phyloP scores from a whole-genome alignment of 495 filamentous ascomycete genomes.

The Schizothecium vesticola region DNA sequence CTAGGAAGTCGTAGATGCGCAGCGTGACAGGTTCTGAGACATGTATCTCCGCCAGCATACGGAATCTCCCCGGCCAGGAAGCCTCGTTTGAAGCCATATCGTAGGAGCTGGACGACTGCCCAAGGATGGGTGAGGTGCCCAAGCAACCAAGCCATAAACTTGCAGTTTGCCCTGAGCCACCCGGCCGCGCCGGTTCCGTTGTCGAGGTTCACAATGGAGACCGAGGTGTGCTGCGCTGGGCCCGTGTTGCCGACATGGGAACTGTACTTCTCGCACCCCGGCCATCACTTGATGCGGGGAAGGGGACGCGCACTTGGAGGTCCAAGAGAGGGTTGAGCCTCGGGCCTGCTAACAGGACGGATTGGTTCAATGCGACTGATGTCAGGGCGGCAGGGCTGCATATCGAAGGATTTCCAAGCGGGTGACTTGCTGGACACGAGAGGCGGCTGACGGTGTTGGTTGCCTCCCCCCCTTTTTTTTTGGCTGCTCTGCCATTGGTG shows the following conservation, averaged over 20 bases:
- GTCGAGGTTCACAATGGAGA: background rate
- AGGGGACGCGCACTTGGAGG: too few species aligned
- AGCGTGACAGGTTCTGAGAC: background rate
- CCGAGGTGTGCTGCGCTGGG: background rate
- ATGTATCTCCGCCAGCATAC: background rate
- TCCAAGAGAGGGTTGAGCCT: too few species aligned
- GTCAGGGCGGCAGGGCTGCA: background rate
- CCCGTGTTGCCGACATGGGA: too few species aligned
- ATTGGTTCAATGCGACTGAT: background rate
- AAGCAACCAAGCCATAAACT: too few species aligned
- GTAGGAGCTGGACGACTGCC: background rate
- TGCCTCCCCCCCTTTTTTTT: background rate
- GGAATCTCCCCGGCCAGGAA: background rate
- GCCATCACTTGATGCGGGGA: background rate
- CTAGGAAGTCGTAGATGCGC: background rate
- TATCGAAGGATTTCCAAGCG: background rate
- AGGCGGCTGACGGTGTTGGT: background rate
- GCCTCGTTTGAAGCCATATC: background rate
- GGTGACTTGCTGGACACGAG: background rate
- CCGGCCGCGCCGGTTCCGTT: background rate
- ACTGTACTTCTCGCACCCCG: background rate
- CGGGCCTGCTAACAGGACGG: too few species aligned
- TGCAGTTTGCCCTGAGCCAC: too few species aligned
- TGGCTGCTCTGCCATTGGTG: background rate
- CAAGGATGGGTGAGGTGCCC: background rate